Percentiles rank a stretch among this genome's conserved stretches.
phyloP scores from a whole-genome alignment of 169 alveolate species.

The Plasmodium coatneyi region DNA sequence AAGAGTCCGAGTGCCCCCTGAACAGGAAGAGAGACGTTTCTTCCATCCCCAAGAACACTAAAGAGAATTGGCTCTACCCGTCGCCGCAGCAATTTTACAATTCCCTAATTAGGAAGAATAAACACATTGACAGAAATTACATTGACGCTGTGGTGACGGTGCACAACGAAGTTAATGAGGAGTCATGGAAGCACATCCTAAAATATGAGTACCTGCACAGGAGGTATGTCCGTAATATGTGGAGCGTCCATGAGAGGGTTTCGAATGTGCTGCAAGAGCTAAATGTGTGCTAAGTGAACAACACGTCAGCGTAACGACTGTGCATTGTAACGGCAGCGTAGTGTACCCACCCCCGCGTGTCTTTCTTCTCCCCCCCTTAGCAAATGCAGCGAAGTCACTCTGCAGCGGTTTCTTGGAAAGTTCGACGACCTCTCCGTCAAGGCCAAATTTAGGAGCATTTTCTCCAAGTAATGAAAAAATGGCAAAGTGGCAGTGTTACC shows the following conservation, averaged over 20 bases:
- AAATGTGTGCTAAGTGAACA: not conserved
- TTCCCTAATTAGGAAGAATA: conserved; percentile 83
- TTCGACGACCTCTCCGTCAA: conserved; percentile 80
- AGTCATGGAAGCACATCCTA: conserved; percentile 85
- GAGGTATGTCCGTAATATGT: conserved; percentile 27
- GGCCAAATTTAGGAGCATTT: conserved; percentile 79
- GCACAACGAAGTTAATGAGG: conserved; percentile 88
- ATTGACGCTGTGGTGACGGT: conserved; percentile 87
- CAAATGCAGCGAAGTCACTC: conserved; percentile 79
- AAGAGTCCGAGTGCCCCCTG: conserved; percentile 8
- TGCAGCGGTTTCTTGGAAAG: conserved; percentile 87
- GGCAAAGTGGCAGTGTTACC: not conserved
- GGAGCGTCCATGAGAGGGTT: not conserved
- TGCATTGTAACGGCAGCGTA: not conserved
- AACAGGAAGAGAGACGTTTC: conserved; percentile 47
- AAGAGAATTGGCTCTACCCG: conserved; percentile 87
- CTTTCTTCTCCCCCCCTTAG: conserved; percentile 31
- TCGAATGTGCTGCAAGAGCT: not conserved
- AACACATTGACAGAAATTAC: conserved; percentile 77
- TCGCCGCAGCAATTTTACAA: conserved; percentile 90
- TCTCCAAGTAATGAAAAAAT: conserved; percentile 29
- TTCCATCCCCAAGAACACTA: conserved; percentile 47
- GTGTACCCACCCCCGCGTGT: not conserved
- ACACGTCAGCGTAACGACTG: not conserved
- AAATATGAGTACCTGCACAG: conserved; percentile 85